A percentile compares a stretch with the other conserved stretches of the same genome.
These are phyloP conservation scores for Amanita phalloides DNA, from an alignment of 768 basidiomycete species.

Conservation along the genomic window DNA sequence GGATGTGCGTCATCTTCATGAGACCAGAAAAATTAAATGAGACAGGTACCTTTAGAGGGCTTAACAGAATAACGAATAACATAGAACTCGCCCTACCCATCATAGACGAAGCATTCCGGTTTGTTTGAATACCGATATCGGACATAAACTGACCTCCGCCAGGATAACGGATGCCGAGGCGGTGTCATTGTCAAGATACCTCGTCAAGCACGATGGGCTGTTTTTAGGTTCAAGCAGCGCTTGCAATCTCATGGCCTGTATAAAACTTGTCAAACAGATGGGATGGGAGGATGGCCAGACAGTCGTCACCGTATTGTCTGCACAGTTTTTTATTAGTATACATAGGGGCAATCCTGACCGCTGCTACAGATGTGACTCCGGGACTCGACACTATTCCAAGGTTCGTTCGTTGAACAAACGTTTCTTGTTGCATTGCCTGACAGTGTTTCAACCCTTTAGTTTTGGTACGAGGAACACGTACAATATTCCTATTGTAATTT, in stretches of 20 bases:
- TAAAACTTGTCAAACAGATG: conserved; percentile 65
- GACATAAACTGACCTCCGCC: conserved; percentile 1
- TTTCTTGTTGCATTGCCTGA: background rate
- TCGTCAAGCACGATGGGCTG: conserved; percentile 84
- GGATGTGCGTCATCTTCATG: conserved; percentile 41
- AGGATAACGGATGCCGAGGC: conserved; percentile 92
- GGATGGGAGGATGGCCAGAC: conserved; percentile 59
- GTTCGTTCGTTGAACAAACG: conserved; percentile 23
- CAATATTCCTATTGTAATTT: background rate
- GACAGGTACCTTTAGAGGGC: conserved; percentile 44
- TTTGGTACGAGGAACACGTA: conserved; percentile 25
- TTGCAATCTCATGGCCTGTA: conserved; percentile 89
- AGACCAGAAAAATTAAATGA: no score
- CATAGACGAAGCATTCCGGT: conserved; percentile 88
- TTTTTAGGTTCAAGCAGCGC: conserved; percentile 96
- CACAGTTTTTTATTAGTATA: conserved; percentile 6
- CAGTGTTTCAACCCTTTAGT: conserved; percentile 17
- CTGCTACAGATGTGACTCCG: conserved; percentile 70
- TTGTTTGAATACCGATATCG: conserved; percentile 6
- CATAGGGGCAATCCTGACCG: background rate
- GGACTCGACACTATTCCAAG: conserved; percentile 88
- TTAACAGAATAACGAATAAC: conserved; percentile 89
- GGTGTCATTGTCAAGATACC: conserved; percentile 89
- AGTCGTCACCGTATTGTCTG: conserved; percentile 81
- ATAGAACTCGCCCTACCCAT: conserved; percentile 76